Conservation (phyloP, 257 asterid genomes). For the Solanum phureja region DNA sequence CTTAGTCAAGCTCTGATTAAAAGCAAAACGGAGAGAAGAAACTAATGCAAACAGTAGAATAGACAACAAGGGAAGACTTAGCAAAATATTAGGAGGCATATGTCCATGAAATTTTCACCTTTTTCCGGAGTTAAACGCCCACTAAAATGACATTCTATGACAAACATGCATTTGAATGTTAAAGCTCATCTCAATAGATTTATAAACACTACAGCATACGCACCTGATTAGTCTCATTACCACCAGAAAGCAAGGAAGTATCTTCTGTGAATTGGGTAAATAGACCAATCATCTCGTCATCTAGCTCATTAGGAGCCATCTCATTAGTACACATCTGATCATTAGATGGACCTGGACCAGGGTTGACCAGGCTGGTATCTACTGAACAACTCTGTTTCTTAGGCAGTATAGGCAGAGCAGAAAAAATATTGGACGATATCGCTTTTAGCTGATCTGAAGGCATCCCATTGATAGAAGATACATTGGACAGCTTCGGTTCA, state of each 20-base stretch:
- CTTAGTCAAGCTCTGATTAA: not conserved
- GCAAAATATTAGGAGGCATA: not conserved
- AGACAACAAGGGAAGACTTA: not conserved
- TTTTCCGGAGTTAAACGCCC: not conserved
- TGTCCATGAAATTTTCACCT: not conserved
- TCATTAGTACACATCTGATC: slow-evolving; percentile 14
- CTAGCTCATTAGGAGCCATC: slow-evolving; percentile 5
- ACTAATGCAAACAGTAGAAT: not conserved
- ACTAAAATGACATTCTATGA: not conserved
- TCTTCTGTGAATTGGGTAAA: slow-evolving; percentile 31
- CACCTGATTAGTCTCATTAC: slow-evolving; percentile 35
- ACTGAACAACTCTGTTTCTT: not conserved
- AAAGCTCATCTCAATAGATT: not conserved
- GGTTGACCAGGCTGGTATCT: not conserved
- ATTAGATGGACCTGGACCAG: slow-evolving; percentile 21
- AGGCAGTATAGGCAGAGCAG: not conserved
- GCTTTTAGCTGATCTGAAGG: not conserved
- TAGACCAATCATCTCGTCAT: slow-evolving; percentile 28
- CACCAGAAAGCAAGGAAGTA: not conserved
- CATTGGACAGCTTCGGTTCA: not conserved
- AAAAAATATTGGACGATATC: not conserved
- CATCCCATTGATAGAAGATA: not conserved
- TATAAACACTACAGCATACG: not conserved
- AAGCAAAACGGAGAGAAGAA: not conserved
- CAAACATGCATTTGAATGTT: not conserved